Evolutionary conservation across 129 eudicot genomes (phyloP).

Genomic region (Erigeron canadensis): DNA sequence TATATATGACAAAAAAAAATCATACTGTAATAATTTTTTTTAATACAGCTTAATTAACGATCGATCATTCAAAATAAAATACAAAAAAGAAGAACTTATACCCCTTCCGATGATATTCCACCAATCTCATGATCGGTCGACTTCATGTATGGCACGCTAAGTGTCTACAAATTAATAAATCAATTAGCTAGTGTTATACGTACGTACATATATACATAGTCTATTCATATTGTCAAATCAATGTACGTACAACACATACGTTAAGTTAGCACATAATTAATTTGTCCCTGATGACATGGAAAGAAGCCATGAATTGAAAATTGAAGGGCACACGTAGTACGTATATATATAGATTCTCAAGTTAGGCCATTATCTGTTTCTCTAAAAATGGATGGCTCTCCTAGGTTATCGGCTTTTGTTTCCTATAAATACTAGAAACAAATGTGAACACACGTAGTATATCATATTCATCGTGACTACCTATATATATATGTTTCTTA

Average conservation of each 20-base stretch:
- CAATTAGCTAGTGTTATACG: conserved; percentile 11
- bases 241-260: not conserved
- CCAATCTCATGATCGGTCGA: conserved; percentile 44
- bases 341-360: conserved; percentile 10
- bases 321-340: not conserved
- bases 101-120: conserved; percentile 48
- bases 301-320: conserved; percentile 19
- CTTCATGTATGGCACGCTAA: conserved; percentile 94
- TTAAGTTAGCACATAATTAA: not conserved
- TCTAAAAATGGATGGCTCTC: conserved; percentile 23
- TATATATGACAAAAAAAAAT: no score
- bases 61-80: no score
- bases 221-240: conserved; percentile 25
- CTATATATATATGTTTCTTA: not conserved
- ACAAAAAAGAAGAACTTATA: no score
- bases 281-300: conserved; percentile 6
- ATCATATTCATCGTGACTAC: conserved; percentile 4
- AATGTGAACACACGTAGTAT: conserved; percentile 21
- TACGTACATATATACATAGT: not conserved
- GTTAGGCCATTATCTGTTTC: conserved; percentile 32
- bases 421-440: conserved; percentile 20
- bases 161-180: conserved; percentile 61
- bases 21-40: no score
- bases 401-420: conserved; percentile 14
- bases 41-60: no score